Percentiles rank a stretch among this genome's conserved stretches.
Evolutionary conservation across 352 stramenopile genomes (phyloP).

Genomic region (Globisporangium lucens): DNA sequence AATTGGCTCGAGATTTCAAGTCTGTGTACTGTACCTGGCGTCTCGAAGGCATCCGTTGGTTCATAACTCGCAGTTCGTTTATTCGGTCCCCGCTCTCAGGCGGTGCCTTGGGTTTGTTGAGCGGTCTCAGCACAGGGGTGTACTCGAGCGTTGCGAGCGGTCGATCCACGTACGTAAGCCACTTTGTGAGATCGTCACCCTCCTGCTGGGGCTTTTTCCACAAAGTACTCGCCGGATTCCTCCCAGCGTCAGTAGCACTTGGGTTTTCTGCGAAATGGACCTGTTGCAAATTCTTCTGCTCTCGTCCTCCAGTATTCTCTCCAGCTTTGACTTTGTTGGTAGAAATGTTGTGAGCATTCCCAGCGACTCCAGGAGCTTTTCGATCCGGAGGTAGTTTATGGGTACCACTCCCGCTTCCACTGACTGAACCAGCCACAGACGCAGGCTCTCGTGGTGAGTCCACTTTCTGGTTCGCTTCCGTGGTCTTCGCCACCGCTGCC

Average conservation of each 20-base stretch:
- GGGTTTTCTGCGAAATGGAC: background rate
- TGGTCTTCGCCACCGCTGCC: background rate
- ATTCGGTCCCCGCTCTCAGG: background rate
- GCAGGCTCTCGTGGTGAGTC: constrained; percentile 12
- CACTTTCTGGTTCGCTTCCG: background rate
- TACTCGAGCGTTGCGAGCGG: constrained; percentile 3
- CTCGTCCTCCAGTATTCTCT: background rate
- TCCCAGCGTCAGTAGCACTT: background rate
- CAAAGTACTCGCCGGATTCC: background rate
- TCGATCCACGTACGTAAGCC: constrained; percentile 12
- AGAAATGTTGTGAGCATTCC: background rate
- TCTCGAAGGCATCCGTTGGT: background rate
- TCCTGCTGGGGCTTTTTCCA: constrained; percentile 5
- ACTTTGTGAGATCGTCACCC: constrained; percentile 3
- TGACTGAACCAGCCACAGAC: background rate
- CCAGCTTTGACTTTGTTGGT: background rate
- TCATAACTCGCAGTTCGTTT: background rate
- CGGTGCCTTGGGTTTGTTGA: background rate
- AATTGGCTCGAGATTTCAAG: background rate
- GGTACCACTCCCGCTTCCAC: background rate
- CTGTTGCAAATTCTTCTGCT: background rate
- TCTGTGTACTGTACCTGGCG: background rate
- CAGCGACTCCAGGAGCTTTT: background rate
- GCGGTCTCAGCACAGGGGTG: constrained; percentile 5
- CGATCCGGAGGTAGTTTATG: background rate